Percentiles rank a stretch among this genome's conserved stretches.
These are phyloP conservation scores for Nicotiana attenuata DNA, from an alignment of 257 asterid genomes.

Conservation along the genomic window DNA sequence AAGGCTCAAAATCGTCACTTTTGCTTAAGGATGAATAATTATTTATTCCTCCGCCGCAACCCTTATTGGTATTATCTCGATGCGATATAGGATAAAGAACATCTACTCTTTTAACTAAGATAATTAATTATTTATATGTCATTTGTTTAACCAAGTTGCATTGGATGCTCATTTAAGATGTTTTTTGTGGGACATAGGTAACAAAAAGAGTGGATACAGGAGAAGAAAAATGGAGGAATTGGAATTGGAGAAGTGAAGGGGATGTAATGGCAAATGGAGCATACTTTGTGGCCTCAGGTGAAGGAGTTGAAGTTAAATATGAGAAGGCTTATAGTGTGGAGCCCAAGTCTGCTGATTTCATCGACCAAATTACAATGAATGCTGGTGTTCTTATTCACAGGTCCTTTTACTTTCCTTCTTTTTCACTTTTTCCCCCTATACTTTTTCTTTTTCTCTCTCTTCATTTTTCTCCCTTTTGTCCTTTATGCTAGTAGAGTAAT, in stretches of 20 bases:
- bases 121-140: background rate
- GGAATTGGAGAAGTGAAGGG: conserved; percentile 72
- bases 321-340: conserved; percentile 62
- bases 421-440: background rate
- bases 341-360: conserved; percentile 47
- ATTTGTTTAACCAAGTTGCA: background rate
- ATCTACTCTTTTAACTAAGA: too few relatives aligned
- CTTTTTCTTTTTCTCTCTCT: background rate
- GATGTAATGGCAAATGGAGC: conserved; percentile 61
- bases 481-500: background rate
- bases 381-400: conserved; percentile 51
- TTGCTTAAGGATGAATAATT: too few relatives aligned
- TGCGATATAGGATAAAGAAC: background rate
- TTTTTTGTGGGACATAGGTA: conserved; percentile 15
- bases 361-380: conserved; percentile 45
- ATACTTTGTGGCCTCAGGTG: conserved; percentile 53
- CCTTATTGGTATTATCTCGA: too few relatives aligned
- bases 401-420: conserved; percentile 12
- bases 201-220: conserved; percentile 47
- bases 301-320: conserved; percentile 44
- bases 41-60: too few relatives aligned
- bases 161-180: background rate
- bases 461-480: conserved; percentile 5
- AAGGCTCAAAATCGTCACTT: too few relatives aligned
- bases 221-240: conserved; percentile 37